A percentile compares a stretch with the other conserved stretches of the same genome.
Evolutionary conservation across 805 yeast species (phyloP).

Genomic region (Candida awuae): DNA sequence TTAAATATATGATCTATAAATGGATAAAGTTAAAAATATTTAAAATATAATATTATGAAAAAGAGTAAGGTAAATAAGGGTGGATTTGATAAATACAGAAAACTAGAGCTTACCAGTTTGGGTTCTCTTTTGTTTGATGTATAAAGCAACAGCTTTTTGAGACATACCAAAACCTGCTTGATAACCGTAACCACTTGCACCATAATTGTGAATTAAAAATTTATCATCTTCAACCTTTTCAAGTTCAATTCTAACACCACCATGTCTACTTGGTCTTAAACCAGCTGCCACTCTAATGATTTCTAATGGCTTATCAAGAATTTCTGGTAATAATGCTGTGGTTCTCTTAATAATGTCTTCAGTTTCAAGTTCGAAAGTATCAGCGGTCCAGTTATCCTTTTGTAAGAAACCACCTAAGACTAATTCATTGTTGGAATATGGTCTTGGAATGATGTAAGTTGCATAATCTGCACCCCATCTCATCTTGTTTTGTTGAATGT

Average conservation of each 20-base stretch:
- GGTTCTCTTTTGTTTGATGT: conserved; percentile 12
- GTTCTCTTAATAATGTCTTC: conserved; percentile 56
- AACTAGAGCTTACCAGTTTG: conserved; percentile 8
- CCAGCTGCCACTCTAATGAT: conserved; percentile 65
- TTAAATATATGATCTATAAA: too few species aligned
- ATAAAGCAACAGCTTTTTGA: conserved; percentile 35
- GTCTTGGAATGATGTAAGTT: conserved; percentile 68
- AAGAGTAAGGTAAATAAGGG: too few species aligned
- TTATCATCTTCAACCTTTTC: conserved; percentile 36
- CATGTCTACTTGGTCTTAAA: conserved; percentile 65
- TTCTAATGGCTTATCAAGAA: conserved; percentile 38
- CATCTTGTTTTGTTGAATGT: conserved; percentile 48
- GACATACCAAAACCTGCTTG: conserved; percentile 63
- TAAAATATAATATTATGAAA: too few species aligned
- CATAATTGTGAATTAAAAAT: conserved; percentile 59
- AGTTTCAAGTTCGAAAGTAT: conserved; percentile 49
- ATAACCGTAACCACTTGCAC: conserved; percentile 60
- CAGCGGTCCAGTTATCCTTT: conserved; percentile 52
- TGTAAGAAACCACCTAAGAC: conserved; percentile 73
- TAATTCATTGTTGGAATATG: conserved; percentile 55
- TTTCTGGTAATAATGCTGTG: conserved; percentile 41
- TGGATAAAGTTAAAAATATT: too few species aligned
- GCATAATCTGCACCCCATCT: conserved; percentile 56
- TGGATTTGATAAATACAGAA: too few species aligned
- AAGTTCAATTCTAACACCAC: conserved; percentile 64